Evolutionary conservation across 371 early-diverging fungal genomes (phyloP).

Genomic region (Saksenaea oblongispora): DNA sequence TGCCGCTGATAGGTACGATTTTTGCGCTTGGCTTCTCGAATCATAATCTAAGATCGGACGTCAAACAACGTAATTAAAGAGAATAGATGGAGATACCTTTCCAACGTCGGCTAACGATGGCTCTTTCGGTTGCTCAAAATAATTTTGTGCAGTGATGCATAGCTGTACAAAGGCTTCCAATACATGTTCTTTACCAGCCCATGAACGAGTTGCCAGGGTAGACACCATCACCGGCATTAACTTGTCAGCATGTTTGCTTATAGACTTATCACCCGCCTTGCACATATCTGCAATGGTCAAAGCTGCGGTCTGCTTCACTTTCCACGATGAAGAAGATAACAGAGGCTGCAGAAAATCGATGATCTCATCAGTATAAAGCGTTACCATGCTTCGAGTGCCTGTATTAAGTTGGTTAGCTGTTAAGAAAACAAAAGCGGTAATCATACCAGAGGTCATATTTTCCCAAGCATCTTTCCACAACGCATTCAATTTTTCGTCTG

Average conservation of each 20-base stretch:
- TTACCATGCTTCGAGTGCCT: conserved; percentile 62
- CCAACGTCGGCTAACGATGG: conserved; percentile 46
- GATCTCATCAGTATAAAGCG: conserved; percentile 63
- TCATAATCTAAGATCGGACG: conserved; percentile 39
- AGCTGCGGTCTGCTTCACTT: conserved; percentile 79
- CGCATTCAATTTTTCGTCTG: conserved; percentile 52
- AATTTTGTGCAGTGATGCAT: conserved; percentile 56
- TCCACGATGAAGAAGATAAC: conserved; percentile 73
- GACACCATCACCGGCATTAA: conserved; percentile 66
- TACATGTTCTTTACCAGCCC: conserved; percentile 89
- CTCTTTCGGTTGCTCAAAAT: conserved; percentile 32
- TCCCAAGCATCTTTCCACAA: conserved; percentile 87
- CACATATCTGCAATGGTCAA: conserved; percentile 66
- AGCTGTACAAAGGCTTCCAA: conserved; percentile 71
- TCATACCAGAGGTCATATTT: conserved; percentile 70
- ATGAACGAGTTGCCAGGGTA: conserved; percentile 75
- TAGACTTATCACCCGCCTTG: conserved; percentile 37
- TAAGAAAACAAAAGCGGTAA: not conserved
- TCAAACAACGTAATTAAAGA: not conserved
- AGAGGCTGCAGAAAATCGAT: conserved; percentile 57
- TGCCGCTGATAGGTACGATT: conserved; percentile 70
- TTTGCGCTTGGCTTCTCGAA: conserved; percentile 75
- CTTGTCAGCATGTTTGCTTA: conserved; percentile 44
- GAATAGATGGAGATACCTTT: conserved; percentile 32
- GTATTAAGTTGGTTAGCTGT: not conserved